Conservation (phyloP, 2,329 filamentous ascomycete species). For the Neonectria faginata region DNA sequence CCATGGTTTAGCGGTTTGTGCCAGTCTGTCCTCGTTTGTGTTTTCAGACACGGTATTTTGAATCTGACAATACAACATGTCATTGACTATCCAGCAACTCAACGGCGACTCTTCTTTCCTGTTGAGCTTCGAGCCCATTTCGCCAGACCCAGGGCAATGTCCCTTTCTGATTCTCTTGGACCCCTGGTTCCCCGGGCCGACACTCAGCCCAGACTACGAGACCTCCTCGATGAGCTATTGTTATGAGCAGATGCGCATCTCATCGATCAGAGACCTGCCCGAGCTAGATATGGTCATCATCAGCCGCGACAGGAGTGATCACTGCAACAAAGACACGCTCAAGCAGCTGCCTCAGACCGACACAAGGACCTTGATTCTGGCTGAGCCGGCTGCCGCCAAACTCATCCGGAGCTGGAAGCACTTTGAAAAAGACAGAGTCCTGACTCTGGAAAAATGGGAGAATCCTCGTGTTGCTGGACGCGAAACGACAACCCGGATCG, state of each 20-base stretch:
- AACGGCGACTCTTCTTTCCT: slow-evolving; percentile 75
- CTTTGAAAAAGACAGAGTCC: slow-evolving; percentile 66
- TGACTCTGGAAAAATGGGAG: slow-evolving; percentile 60
- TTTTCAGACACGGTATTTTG: background rate
- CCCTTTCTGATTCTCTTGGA: slow-evolving; percentile 77
- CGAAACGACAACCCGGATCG: slow-evolving; percentile 56
- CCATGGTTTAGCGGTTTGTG: background rate
- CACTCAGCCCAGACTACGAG: slow-evolving; percentile 69
- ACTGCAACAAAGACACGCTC: slow-evolving; percentile 77
- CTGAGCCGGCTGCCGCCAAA: slow-evolving; percentile 72
- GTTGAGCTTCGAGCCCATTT: slow-evolving; percentile 69
- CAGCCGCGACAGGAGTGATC: slow-evolving; percentile 67
- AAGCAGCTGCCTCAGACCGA: slow-evolving; percentile 68
- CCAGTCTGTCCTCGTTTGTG: background rate
- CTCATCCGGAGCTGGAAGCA: slow-evolving; percentile 76
- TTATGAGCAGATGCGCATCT: slow-evolving; percentile 67
- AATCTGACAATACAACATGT: slow-evolving; percentile 58
- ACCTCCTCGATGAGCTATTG: slow-evolving; percentile 37
- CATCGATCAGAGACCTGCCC: slow-evolving; percentile 59
- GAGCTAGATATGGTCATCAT: slow-evolving; percentile 60
- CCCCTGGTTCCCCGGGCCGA: slow-evolving; percentile 74
- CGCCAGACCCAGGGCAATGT: slow-evolving; percentile 45
- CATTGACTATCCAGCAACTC: slow-evolving; percentile 71
- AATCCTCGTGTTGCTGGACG: slow-evolving; percentile 51
- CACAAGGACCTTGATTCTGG: slow-evolving; percentile 71